Percentiles rank a stretch among this genome's conserved stretches.
Conservation (phyloP, 805 yeast genomes). For the Saturnispora galanensis region DNA sequence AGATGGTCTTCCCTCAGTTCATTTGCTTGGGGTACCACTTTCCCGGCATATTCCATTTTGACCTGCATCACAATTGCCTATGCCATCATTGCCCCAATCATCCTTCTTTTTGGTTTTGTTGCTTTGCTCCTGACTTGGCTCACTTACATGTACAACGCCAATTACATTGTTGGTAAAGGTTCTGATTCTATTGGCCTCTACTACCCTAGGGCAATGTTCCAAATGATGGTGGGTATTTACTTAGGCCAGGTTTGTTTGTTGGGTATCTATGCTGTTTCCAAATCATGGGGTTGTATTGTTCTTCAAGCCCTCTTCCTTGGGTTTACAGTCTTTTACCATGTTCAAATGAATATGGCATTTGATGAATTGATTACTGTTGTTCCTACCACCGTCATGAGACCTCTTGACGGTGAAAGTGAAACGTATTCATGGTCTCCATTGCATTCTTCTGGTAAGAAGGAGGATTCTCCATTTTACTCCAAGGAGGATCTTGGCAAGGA, state of each 20-base stretch:
- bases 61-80: constrained; percentile 61
- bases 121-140: constrained; percentile 67
- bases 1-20: constrained; percentile 47
- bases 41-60: constrained; percentile 67
- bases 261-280: constrained; percentile 81
- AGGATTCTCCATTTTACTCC: constrained; percentile 8
- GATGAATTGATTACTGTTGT: constrained; percentile 46
- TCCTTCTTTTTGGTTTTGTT: constrained; percentile 60
- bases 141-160: constrained; percentile 68
- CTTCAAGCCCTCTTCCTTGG: constrained; percentile 58
- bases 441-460: neutral
- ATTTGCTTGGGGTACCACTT: constrained; percentile 63
- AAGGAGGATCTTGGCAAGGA: constrained; percentile 1
- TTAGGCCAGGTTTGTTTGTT: constrained; percentile 78
- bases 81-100: constrained; percentile 71
- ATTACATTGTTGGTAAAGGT: constrained; percentile 57
- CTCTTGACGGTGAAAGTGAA: constrained; percentile 58
- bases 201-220: constrained; percentile 84
- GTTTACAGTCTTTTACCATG: constrained; percentile 60
- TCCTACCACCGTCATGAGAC: constrained; percentile 67
- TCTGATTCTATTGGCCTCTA: constrained; percentile 72
- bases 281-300: constrained; percentile 91
- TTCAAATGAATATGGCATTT: constrained; percentile 56
- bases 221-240: constrained; percentile 80
- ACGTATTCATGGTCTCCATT: constrained; percentile 44